Evolutionary conservation across 2,329 filamentous ascomycete genomes (phyloP).

Genomic region (Aureobasidium pullulans): DNA sequence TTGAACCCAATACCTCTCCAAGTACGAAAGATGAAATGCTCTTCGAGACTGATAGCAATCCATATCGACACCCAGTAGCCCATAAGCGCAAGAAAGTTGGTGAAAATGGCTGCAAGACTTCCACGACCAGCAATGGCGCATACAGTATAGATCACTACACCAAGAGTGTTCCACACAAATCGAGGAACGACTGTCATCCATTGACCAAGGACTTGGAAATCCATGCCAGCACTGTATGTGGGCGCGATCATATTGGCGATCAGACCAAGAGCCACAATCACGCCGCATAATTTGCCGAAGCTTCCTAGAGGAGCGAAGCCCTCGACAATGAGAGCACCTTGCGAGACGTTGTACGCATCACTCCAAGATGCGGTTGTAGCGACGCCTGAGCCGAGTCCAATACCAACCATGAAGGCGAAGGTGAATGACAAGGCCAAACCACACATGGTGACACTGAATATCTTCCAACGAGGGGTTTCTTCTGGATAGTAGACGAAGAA

Average conservation of each 20-base stretch:
- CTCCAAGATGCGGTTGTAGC: slow-evolving; percentile 46
- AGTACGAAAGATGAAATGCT: slow-evolving; percentile 55
- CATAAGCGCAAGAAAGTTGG: slow-evolving; percentile 63
- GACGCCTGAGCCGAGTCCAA: slow-evolving; percentile 55
- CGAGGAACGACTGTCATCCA: slow-evolving; percentile 53
- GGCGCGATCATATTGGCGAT: slow-evolving; percentile 60
- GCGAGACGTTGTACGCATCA: slow-evolving; percentile 49
- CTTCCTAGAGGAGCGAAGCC: slow-evolving; percentile 51
- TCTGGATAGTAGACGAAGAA: slow-evolving; percentile 61
- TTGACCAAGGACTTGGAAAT: slow-evolving; percentile 58
- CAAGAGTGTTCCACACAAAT: slow-evolving; percentile 56
- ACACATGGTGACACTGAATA: slow-evolving; percentile 51
- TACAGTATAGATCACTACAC: slow-evolving; percentile 55
- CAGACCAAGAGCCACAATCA: slow-evolving; percentile 56
- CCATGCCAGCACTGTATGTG: slow-evolving; percentile 58
- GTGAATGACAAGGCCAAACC: slow-evolving; percentile 53
- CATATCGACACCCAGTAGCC: slow-evolving; percentile 63
- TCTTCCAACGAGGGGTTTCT: slow-evolving; percentile 42
- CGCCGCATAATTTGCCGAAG: slow-evolving; percentile 61
- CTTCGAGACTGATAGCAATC: slow-evolving; percentile 55
- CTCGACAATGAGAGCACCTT: slow-evolving; percentile 58
- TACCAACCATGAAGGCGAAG: slow-evolving; percentile 54
- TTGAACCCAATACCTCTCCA: slow-evolving; percentile 42
- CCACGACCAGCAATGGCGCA: slow-evolving; percentile 57
- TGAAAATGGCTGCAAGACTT: slow-evolving; percentile 56